Evolutionary conservation across 352 stramenopile genomes (phyloP).

Genomic region (Elongisporangium prolatum): DNA sequence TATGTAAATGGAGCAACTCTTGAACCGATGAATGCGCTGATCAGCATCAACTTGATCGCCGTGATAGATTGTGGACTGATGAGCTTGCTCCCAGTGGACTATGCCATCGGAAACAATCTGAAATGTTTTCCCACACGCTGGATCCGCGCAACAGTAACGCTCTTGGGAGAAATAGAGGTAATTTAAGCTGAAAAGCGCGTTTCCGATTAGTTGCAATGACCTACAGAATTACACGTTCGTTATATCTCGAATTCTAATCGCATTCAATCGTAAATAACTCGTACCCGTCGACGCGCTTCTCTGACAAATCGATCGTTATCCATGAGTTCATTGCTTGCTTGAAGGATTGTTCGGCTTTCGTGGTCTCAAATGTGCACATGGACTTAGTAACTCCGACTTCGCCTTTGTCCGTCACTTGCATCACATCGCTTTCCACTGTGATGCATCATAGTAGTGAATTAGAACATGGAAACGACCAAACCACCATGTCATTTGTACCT

Average conservation of each 20-base stretch:
- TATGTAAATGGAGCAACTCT: constrained; percentile 61
- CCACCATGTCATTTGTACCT: constrained; percentile 14
- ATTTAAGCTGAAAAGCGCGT: constrained; percentile 62
- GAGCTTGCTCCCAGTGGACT: constrained; percentile 33
- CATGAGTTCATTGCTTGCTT: constrained; percentile 43
- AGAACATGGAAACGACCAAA: not conserved
- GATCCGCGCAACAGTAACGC: constrained; percentile 31
- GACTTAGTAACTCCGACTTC: constrained; percentile 27
- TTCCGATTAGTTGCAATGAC: constrained; percentile 17
- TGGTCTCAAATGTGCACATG: constrained; percentile 46
- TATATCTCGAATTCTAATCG: not conserved
- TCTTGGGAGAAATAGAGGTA: constrained; percentile 68
- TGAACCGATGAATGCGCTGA: constrained; percentile 13
- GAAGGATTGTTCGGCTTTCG: constrained; percentile 22
- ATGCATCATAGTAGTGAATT: not conserved
- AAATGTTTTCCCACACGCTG: constrained; percentile 30
- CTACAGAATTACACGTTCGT: too few species aligned
- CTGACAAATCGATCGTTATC: constrained; percentile 31
- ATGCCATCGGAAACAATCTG: constrained; percentile 17
- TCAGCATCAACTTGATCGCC: not conserved
- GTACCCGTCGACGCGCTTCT: not conserved
- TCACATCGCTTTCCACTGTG: constrained; percentile 32
- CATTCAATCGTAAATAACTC: not conserved
- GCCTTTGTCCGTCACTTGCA: constrained; percentile 28
- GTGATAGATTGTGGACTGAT: constrained; percentile 7